Evolutionary conservation across 2,329 filamentous ascomycete species (phyloP).

Genomic region (Simplicillium aogashimaense): DNA sequence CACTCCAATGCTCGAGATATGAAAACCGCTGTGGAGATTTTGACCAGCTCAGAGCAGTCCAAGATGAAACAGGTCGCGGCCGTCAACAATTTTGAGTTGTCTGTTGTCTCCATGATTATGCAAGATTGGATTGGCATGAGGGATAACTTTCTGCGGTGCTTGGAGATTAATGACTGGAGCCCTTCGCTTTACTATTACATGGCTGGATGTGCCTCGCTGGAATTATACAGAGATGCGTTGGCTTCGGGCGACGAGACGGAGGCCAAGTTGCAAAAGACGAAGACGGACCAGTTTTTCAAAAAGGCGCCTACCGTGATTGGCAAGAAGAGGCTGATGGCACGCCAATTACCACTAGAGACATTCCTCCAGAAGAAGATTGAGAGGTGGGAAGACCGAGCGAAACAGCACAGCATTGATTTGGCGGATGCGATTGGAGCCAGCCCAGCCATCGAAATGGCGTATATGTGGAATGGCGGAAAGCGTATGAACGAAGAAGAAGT

Average conservation of each 20-base stretch:
- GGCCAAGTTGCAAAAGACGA: constrained; percentile 46
- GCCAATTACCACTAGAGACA: constrained; percentile 80
- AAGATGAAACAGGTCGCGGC: constrained; percentile 84
- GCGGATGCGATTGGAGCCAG: constrained; percentile 73
- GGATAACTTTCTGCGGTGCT: constrained; percentile 62
- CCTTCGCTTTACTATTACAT: constrained; percentile 86
- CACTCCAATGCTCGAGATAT: constrained; percentile 57
- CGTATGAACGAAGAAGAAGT: constrained; percentile 63
- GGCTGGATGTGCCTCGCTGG: constrained; percentile 67
- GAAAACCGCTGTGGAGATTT: constrained; percentile 54
- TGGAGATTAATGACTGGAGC: constrained; percentile 83
- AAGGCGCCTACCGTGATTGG: constrained; percentile 66
- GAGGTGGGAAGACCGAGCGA: constrained; percentile 78
- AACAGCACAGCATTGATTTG: constrained; percentile 55
- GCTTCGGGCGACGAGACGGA: constrained; percentile 25
- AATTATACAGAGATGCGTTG: constrained; percentile 62
- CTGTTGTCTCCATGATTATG: constrained; percentile 66
- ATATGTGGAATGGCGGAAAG: constrained; percentile 85
- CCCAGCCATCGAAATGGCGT: constrained; percentile 83
- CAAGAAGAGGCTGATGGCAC: constrained; percentile 82
- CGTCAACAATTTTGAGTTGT: constrained; percentile 75
- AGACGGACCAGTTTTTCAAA: constrained; percentile 60
- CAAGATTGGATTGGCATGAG: constrained; percentile 69
- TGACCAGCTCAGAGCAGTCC: constrained; percentile 49
- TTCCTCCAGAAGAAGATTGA: constrained; percentile 75